A percentile compares a stretch with the other conserved stretches of the same genome.
Evolutionary conservation across 208 protist genomes (phyloP).

Genomic region (Vickermania ingenoplastis): DNA sequence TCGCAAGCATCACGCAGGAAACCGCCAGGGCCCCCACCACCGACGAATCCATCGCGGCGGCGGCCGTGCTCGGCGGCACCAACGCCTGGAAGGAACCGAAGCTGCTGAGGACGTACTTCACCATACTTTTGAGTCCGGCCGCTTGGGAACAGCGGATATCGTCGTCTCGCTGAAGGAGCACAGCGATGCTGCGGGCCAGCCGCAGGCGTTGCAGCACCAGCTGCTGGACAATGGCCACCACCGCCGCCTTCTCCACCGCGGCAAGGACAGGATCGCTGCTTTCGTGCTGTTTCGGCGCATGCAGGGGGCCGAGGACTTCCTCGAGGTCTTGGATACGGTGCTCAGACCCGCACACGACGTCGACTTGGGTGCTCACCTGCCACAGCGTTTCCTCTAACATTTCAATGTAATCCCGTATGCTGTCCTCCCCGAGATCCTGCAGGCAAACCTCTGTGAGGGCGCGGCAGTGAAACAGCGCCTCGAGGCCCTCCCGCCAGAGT

Average conservation of each 20-base stretch:
- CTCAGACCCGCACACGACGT: slow-evolving; percentile 26
- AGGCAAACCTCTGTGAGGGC: slow-evolving; percentile 42
- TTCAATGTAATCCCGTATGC: slow-evolving; percentile 55
- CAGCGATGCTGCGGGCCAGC: slow-evolving; percentile 37
- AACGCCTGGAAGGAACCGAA: slow-evolving; percentile 7
- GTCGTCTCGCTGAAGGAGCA: slow-evolving; percentile 22
- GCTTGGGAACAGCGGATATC: slow-evolving; percentile 6
- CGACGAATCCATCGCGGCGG: slow-evolving; percentile 1
- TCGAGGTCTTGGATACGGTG: slow-evolving; percentile 11
- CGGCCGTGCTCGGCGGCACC: slow-evolving; percentile 4
- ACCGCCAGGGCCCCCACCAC: not conserved
- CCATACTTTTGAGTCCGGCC: slow-evolving; percentile 24
- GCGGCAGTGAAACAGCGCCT: slow-evolving; percentile 55
- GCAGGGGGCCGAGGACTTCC: not conserved
- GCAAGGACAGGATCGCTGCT: not conserved
- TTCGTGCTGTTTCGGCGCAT: slow-evolving; percentile 1
- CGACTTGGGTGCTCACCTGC: slow-evolving; percentile 48
- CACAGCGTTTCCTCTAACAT: slow-evolving; percentile 79
- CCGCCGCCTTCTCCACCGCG: slow-evolving; percentile 9
- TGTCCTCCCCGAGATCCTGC: slow-evolving; percentile 63
- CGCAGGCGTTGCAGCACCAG: slow-evolving; percentile 30
- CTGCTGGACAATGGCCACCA: slow-evolving; percentile 17
- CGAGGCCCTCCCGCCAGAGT: slow-evolving; percentile 29
- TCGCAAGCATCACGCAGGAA: not conserved
- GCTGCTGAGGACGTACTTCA: slow-evolving; percentile 27